Conservation (phyloP, 140 eudicot genomes). For the Oenanthe javanica region DNA sequence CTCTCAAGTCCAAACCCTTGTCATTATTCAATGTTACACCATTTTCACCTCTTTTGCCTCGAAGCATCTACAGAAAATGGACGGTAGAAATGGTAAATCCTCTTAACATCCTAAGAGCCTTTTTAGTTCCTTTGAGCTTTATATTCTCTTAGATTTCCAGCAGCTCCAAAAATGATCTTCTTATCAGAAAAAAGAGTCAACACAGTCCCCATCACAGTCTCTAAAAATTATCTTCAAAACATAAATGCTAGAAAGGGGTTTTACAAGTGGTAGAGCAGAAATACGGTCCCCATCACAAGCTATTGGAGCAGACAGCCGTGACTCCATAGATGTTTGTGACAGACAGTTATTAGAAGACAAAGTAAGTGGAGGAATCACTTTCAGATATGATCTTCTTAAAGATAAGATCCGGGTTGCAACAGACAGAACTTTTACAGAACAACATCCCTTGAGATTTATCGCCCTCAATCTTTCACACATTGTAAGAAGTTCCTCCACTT, state of each 20-base stretch:
- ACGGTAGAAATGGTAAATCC: not conserved
- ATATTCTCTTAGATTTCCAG: not conserved
- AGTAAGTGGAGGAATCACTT: slow-evolving; percentile 41
- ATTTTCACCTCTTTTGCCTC: not conserved
- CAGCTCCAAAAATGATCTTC: not conserved
- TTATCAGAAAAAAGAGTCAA: not conserved
- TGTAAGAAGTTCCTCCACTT: slow-evolving; percentile 37
- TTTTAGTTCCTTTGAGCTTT: not conserved
- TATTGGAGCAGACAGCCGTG: slow-evolving; percentile 57
- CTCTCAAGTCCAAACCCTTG: not conserved
- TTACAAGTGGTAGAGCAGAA: not conserved
- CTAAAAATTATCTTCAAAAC: not conserved
- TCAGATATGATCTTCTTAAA: slow-evolving; percentile 43
- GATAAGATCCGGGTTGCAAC: slow-evolving; percentile 33
- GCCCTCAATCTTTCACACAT: slow-evolving; percentile 49
- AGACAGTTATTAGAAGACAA: slow-evolving; percentile 23
- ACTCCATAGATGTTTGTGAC: slow-evolving; percentile 22
- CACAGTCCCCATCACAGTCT: no score
- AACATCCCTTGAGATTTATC: slow-evolving; percentile 48
- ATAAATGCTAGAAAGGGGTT: not conserved
- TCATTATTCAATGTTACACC: not conserved
- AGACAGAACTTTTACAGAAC: slow-evolving; percentile 21
- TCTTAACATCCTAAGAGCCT: not conserved
- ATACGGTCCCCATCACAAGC: not conserved
- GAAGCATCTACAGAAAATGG: not conserved